phyloP scores from a whole-genome alignment of 768 basidiomycete genomes.

The Kondoa malvinella region DNA sequence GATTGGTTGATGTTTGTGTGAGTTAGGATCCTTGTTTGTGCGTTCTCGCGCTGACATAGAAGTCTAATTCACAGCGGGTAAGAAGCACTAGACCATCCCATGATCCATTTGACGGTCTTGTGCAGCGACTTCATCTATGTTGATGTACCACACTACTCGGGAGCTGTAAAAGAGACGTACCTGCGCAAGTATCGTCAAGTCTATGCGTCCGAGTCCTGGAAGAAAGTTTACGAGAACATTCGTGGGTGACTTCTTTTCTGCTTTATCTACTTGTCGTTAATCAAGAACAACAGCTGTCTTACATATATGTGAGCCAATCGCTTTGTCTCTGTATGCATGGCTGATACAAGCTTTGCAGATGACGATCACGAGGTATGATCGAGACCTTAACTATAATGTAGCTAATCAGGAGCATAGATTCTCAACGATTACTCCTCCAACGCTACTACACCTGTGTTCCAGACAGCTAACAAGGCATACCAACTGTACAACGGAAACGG shows the following conservation, averaged over 20 bases:
- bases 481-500: conserved; percentile 49
- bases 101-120: background rate
- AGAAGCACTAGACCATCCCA: background rate
- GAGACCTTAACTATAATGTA: background rate
- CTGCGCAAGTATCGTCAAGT: conserved; percentile 50
- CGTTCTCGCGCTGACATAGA: background rate
- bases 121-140: conserved; percentile 51
- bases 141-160: conserved; percentile 49
- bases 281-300: too few species aligned
- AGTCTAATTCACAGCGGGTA: background rate
- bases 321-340: background rate
- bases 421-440: conserved; percentile 53
- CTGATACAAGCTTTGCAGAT: background rate
- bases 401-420: conserved; percentile 30
- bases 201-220: conserved; percentile 48
- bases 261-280: too few species aligned
- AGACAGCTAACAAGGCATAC: conserved; percentile 47
- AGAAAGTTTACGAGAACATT: conserved; percentile 49
- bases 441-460: conserved; percentile 39
- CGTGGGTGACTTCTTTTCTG: conserved; percentile 45
- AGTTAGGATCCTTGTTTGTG: conserved; percentile 7
- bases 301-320: background rate
- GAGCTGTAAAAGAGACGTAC: conserved; percentile 42
- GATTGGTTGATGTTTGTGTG: conserved; percentile 54
- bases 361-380: conserved; percentile 41